Base-by-base conservation (phyloP, 805 yeast genomes). In the Lipomyces oligophaga region DNA sequence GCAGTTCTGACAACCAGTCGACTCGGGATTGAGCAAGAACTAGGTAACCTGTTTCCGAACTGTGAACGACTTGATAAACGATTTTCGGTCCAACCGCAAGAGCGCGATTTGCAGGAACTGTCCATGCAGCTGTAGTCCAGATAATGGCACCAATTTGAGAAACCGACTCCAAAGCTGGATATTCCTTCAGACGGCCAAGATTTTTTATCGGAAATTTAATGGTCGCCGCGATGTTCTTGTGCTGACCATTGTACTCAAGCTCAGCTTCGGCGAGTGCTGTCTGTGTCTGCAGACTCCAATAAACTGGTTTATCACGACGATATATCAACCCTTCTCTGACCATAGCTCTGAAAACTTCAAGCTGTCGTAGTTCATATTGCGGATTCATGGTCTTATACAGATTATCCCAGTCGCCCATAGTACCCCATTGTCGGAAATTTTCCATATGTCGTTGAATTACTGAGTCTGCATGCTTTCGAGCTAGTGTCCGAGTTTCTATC, bases 51-150 rank as follows among this genome's bases (percentile, higher is more conserved):
- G 64, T 63, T 1, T 58, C 52, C 0, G 46, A 50, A 1, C 66
- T 57, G 26, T 62, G 58, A 4, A 78, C 63, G 10, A 83, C 54
- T 0, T 80, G 76, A 62, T 93, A 93, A 0, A 64, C 61, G 45
- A 85, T 67, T 0, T 72, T 66, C 22, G 76, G 66, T 59, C 86
- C 79, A 34, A 83, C 73, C 36, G 93, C 81, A 34, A 93, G 78
- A 0, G 97, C 97, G 52, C 75, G 73, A 61, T 93, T 93, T 0
- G 96, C 81, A 3, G 86, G 85, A 26, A 93, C 71, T 0, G 99
- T 93, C 99, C 99, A 93, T 0, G 98, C 97, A 1, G 98, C 93
- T 1, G 96, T 89, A 0, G 99, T 93, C 99, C 99, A 93, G 46
- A 93, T 86, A 3, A 65, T 59, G 2, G 65, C 43, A 5, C 28